Evolutionary conservation across 768 basidiomycete species (phyloP), one percentile per base, ranked within the genome.

Genomic region (Neoboletus magnificus): DNA sequence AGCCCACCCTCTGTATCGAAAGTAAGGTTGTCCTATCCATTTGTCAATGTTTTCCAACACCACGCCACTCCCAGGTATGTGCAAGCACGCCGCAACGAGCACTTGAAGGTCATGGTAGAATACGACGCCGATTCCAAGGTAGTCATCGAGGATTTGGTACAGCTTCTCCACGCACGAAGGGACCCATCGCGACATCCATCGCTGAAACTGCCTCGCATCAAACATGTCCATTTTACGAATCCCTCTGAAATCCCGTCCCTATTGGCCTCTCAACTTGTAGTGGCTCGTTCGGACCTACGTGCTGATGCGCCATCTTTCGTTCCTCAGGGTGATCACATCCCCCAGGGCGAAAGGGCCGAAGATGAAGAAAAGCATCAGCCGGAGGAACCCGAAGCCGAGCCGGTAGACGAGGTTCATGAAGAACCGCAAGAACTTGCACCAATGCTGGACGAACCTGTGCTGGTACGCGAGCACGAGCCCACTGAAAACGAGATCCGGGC

Each of bases 191-290:
- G 30, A 30, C 30, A 10, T 30, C 30, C 30, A 30, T 11, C 30
- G 30, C 30, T 41, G 5, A 2, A 20, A n/a, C 30, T 64, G 20
- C 40, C 48, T 8, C 61, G 64, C 16, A 66, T 76, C 16, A 68
- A 70, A 7, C 62, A 67, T 18, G 63, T 77, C 25, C 46, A 69
- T 6, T 78, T 67, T 60, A 44, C 61, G n/a, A 51, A 60, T 7
- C 52, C 63, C 7, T 66, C 64, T 7, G 71, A 75, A 9, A 65
- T 77, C 13, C 69, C 68, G 0, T 43, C 30, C 11, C 53, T 76
- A 23, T 55, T 77, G 15, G 59, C 62, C 8, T 48, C 62, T n/a
- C 57, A 57, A 6, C 47, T 59, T 16, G 57, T 57, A 5, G 33
- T 41, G 12, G 62, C 62, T 29, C 61, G 50, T 5, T 59, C 57